phyloP scores from a whole-genome alignment of 306 rosid species.

The Mimosa bimucronata region DNA sequence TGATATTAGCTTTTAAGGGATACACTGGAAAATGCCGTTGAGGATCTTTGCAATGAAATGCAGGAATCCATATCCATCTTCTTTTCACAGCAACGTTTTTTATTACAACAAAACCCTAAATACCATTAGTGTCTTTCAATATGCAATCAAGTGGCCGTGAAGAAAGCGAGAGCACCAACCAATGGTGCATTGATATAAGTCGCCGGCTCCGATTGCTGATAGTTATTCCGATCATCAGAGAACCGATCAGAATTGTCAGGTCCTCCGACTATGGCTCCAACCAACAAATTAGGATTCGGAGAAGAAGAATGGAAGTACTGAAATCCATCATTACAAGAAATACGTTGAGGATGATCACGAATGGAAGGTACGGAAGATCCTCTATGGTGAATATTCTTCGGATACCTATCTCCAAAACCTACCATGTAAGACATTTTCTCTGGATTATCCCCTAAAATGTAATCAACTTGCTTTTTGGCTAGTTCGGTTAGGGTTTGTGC shows the following conservation, averaged over 20 bases:
- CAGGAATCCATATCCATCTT: not conserved
- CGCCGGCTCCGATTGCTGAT: slow-evolving; percentile 88
- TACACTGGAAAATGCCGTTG: too few relatives aligned
- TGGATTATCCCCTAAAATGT: slow-evolving; percentile 81
- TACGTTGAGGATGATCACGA: slow-evolving; percentile 38
- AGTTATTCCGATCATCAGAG: slow-evolving; percentile 73
- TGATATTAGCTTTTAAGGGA: too few relatives aligned
- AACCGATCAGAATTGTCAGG: slow-evolving; percentile 73
- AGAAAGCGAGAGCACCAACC: slow-evolving; percentile 77
- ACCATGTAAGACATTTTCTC: slow-evolving; percentile 78
- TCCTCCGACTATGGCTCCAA: slow-evolving; percentile 91
- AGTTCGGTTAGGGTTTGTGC: slow-evolving; percentile 46
- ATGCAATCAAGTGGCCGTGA: slow-evolving; percentile 31
- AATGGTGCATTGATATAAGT: slow-evolving; percentile 91
- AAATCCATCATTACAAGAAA: slow-evolving; percentile 68
- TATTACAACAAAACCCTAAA: not conserved
- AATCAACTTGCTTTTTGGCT: slow-evolving; percentile 84
- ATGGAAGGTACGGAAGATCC: slow-evolving; percentile 82
- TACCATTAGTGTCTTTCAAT: not conserved
- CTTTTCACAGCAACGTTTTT: not conserved
- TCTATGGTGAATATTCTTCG: slow-evolving; percentile 72
- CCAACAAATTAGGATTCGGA: slow-evolving; percentile 72
- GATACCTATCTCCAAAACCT: slow-evolving; percentile 74
- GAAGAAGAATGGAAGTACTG: slow-evolving; percentile 55
- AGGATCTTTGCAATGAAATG: not conserved